These are phyloP conservation scores for Phytopythium litorale DNA, from an alignment of 352 stramenopile species.

Conservation along the genomic window DNA sequence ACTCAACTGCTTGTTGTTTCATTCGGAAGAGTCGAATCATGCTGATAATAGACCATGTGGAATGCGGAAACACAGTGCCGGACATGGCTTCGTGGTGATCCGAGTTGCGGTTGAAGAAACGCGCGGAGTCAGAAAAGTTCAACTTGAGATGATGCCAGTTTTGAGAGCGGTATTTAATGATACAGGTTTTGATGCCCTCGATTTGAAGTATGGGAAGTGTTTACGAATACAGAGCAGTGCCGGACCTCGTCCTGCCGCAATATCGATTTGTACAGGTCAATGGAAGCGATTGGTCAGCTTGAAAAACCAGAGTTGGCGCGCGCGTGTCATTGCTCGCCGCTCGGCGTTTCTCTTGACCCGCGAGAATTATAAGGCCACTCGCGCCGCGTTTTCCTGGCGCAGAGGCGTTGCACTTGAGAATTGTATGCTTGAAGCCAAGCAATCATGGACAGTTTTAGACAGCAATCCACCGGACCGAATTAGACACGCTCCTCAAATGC, in stretches of 20 bases:
- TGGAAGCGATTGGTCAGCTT: background rate
- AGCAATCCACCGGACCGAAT: background rate
- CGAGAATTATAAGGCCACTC: background rate
- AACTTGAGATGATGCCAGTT: too few species aligned
- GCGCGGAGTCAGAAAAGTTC: slow-evolving; percentile 1
- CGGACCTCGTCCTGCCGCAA: background rate
- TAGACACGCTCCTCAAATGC: background rate
- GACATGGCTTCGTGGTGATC: too few species aligned
- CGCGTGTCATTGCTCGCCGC: slow-evolving; percentile 4
- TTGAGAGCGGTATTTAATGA: background rate
- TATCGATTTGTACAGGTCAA: background rate
- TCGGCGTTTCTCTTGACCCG: background rate
- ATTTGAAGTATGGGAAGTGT: background rate
- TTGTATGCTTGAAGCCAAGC: background rate
- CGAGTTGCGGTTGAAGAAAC: slow-evolving; percentile 8
- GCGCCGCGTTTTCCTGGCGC: background rate
- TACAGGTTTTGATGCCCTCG: background rate
- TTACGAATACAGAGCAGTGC: background rate
- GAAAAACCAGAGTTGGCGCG: background rate
- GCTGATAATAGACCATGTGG: background rate
- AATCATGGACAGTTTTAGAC: background rate
- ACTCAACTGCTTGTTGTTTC: too few species aligned
- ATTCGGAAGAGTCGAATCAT: too few species aligned
- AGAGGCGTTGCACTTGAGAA: background rate
- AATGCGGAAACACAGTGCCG: background rate